Evolutionary conservation across 192 early-diverging fungal species (phyloP), one percentile per base, ranked within the genome.

Genomic region (Coemansia sp.): DNA sequence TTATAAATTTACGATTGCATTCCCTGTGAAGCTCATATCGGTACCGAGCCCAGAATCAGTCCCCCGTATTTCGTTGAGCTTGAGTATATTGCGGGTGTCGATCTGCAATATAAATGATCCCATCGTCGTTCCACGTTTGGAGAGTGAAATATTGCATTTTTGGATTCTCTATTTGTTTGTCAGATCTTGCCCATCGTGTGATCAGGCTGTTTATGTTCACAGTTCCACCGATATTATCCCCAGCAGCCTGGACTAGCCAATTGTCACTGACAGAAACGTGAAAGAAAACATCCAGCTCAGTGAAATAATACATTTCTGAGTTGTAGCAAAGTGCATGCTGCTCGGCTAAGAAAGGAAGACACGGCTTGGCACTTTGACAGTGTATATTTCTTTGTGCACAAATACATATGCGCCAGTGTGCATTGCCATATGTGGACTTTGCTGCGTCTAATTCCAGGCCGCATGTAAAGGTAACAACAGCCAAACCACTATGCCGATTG

Each of bases 31-130:
- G 50, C 50, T 22, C 10, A 52, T 52, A 52, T 50, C 4, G 23
- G 23, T 24, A 51, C 17, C 17, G 19, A 53, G 27, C 23, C 11
- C 24, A 10, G 14, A 15, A 21, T 54, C 25, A 12, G 10, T 24
- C 27, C 27, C 22, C 25, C 27, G 14, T 29, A 54, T 24, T 21
- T 14, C 14, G 39, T 38, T 38, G 37, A 38, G 37, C 37, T 38
- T 10, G 37, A 5, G 5, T 41, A 41, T 41, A 41, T 41, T 41
- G 39, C 39, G 39, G 10, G 14, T 14, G 53, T 55, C 53, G 53
- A 55, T 55, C 53, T 29, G 23, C 27, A 54, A 29, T 53, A 53
- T 54, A 27, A 54, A 54, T 5, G 52, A 54, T 54, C 52, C 24
- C 0, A 14, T 24, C 10, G 39, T 41, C 39, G 14, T 41, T 41